A percentile compares a stretch with the other conserved stretches of the same genome.
phyloP scores from a whole-genome alignment of 2,329 filamentous ascomycete genomes.

The Orbilia blumenaviensis region DNA sequence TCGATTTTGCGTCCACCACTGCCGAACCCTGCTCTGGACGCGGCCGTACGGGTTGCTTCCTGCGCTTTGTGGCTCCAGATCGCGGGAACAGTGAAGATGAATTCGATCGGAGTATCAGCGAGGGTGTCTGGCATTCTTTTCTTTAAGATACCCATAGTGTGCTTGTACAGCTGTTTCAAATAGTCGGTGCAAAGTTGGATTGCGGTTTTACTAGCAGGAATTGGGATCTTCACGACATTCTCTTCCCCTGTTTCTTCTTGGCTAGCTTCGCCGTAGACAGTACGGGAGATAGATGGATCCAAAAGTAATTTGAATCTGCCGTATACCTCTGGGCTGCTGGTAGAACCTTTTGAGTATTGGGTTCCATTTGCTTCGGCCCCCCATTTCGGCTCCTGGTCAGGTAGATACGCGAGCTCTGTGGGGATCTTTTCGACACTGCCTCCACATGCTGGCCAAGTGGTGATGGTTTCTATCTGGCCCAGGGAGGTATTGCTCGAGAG shows the following conservation, averaged over 20 bases:
- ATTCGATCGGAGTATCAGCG: constrained; percentile 23
- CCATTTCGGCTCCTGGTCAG: constrained; percentile 13
- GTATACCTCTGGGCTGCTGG: constrained; percentile 4
- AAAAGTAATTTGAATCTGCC: constrained; percentile 33
- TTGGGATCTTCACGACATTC: neutral
- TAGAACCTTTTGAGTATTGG: neutral
- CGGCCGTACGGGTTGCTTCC: constrained; percentile 22
- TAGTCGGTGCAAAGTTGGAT: constrained; percentile 26
- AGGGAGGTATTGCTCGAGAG: constrained; percentile 7
- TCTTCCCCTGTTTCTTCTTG: too few species aligned
- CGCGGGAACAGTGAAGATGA: constrained; percentile 35
- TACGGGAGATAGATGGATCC: neutral
- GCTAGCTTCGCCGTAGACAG: neutral
- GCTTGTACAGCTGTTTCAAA: constrained; percentile 6
- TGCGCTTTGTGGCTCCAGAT: constrained; percentile 44
- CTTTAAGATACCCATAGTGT: constrained; percentile 17
- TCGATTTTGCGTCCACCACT: constrained; percentile 10
- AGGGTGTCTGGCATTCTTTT: constrained; percentile 31
- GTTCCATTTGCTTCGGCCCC: constrained; percentile 19
- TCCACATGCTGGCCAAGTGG: constrained; percentile 22
- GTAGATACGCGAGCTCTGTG: constrained; percentile 20
- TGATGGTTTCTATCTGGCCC: constrained; percentile 20
- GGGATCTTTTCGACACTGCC: constrained; percentile 23
- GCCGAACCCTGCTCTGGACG: constrained; percentile 16
- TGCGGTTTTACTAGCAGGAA: constrained; percentile 17